Base-by-base conservation (phyloP, 2,329 filamentous ascomycete genomes). In the Berkeleyomyces rouxiae region DNA sequence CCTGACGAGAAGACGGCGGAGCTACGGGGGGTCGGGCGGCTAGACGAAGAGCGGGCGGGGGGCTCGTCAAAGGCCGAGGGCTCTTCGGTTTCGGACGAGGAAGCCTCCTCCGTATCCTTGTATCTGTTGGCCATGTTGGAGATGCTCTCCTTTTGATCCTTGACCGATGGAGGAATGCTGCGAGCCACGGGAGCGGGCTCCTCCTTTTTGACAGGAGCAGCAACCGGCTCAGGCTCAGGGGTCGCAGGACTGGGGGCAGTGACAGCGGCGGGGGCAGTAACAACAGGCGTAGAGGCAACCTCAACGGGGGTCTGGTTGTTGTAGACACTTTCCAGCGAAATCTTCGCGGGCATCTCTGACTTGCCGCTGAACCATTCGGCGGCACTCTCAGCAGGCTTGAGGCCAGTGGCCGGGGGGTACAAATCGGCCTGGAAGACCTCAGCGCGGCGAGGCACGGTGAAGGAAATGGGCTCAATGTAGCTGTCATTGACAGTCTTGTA, bases 361-460 rank as follows among this genome's bases (percentile, higher is more conserved):
- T 95, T 93, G 67, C 93, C 93, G 11, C 80, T 79, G 61, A 96
- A 79, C 91, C 91, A 99, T 68, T 97, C 91, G 55, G 80, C 75
- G 47, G 87, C 82, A 63, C 84, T 87, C 70, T 95, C 82, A 64
- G 87, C 91, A 59, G 93, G 83, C 74, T 90, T 95, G 61, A 82
- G 73, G 65, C 93, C 92, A 63, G 79, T 79, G 10, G 90, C 86
- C 9, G 93, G 92, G 49, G 92, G 93, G 74, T 89, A 99, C 70
- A 99, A 96, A 71, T 99, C 93, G 65, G 90, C 89, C 76, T 97
- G 92, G 83, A 96, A 96, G 60, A 87, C 90, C 74, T 96, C 90
- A 62, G 93, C 89, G 66, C 93, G 84, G 66, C 93, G 85, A 58
- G 93, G 93, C 1, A 97, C 93, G 62, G 95, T 95, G 77, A 99